phyloP scores from a whole-genome alignment of 306 rosid species.

The Corylus avellana region DNA sequence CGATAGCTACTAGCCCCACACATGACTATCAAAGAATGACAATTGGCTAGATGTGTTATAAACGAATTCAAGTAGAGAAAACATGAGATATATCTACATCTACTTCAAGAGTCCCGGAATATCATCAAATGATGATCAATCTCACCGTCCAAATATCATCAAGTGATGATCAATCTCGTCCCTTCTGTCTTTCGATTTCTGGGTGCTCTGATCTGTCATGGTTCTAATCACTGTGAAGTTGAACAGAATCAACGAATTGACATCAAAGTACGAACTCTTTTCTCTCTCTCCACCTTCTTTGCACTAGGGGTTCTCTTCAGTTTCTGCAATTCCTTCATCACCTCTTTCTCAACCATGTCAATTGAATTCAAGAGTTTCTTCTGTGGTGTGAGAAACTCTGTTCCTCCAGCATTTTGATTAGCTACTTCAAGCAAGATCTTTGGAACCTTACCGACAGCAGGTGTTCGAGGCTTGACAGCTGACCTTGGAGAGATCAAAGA shows the following conservation, averaged over 20 bases:
- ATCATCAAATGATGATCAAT: no score
- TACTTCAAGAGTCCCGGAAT: slow-evolving; percentile 4
- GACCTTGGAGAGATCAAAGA: slow-evolving; percentile 29
- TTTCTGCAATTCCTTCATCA: slow-evolving; percentile 65
- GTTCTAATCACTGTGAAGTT: background rate
- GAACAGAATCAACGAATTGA: slow-evolving; percentile 66
- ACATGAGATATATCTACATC: slow-evolving; percentile 8
- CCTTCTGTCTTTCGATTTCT: slow-evolving; percentile 4
- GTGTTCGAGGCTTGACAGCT: background rate
- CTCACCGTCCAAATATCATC: slow-evolving; percentile 31
- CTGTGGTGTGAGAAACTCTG: slow-evolving; percentile 63
- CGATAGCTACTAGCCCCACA: no score
- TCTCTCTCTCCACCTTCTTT: slow-evolving; percentile 74
- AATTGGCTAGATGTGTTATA: no score
- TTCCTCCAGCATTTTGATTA: slow-evolving; percentile 32
- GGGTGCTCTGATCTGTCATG: background rate
- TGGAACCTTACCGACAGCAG: slow-evolving; percentile 30
- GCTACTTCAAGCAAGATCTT: slow-evolving; percentile 48
- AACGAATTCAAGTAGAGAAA: background rate
- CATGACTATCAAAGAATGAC: no score
- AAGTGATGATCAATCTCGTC: slow-evolving; percentile 37
- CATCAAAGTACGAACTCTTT: slow-evolving; percentile 66
- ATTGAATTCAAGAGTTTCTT: slow-evolving; percentile 73
- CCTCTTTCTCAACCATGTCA: slow-evolving; percentile 63
- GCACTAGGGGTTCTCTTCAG: slow-evolving; percentile 69